Evolutionary conservation across 805 yeast species (phyloP).

Genomic region (Metschnikowia colocasiae): DNA sequence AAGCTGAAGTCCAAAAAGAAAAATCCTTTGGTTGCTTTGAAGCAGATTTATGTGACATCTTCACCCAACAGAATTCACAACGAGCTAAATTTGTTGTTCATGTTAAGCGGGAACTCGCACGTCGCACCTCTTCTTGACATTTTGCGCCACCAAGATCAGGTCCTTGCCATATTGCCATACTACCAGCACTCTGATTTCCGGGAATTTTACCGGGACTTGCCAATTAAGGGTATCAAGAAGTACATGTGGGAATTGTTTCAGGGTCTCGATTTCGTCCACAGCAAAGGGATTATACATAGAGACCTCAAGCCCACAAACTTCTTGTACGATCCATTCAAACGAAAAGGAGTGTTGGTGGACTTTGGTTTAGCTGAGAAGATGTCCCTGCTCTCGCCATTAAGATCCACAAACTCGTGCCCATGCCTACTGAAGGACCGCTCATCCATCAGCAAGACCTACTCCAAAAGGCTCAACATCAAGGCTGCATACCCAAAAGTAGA

Average conservation of each 20-base stretch:
- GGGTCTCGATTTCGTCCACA: conserved; percentile 63
- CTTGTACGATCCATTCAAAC: conserved; percentile 59
- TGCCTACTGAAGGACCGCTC: conserved; percentile 44
- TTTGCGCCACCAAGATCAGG: conserved; percentile 82
- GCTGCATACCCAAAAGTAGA: conserved; percentile 81
- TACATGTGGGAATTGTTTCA: conserved; percentile 78
- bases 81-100: conserved; percentile 75
- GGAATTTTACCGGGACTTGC: conserved; percentile 75
- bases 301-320: conserved; percentile 60
- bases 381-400: conserved; percentile 11
- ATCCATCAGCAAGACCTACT: conserved; percentile 16
- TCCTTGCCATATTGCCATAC: conserved; percentile 87
- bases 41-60: conserved; percentile 90
- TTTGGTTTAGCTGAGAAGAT: conserved; percentile 83
- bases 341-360: conserved; percentile 81
- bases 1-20: conserved; percentile 24
- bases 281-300: conserved; percentile 39
- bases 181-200: conserved; percentile 89
- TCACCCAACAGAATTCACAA: conserved; percentile 89
- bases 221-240: conserved; percentile 71
- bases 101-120: conserved; percentile 60
- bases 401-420: conserved; percentile 46
- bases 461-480: conserved; percentile 30
- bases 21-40: conserved; percentile 72
- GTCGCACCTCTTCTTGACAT: conserved; percentile 92